Conservation (phyloP, 2,329 filamentous ascomycete species). For the Verticillium tricorpus region DNA sequence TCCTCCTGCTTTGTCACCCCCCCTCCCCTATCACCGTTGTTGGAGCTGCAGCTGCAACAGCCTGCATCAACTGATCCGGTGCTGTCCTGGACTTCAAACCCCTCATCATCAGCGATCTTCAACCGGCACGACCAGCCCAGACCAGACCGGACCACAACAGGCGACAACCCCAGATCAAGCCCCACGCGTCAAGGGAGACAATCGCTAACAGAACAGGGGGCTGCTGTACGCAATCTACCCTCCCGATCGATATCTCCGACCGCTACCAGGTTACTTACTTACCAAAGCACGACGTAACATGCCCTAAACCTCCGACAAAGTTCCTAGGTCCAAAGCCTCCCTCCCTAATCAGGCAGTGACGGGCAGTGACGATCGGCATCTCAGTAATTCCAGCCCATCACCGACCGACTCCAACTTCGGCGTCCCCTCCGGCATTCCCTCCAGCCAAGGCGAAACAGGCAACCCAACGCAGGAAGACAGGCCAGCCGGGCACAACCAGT, state of each 20-base stretch:
- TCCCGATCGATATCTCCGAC: background rate
- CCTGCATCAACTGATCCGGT: background rate
- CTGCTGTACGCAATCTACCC: background rate
- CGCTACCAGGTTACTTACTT: background rate
- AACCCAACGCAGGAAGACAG: background rate
- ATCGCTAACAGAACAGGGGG: background rate
- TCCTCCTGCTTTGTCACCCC: background rate
- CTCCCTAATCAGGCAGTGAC: background rate
- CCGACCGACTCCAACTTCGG: background rate
- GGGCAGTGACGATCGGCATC: background rate
- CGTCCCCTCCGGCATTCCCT: background rate
- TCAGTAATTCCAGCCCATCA: background rate
- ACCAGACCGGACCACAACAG: background rate
- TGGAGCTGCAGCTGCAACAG: background rate
- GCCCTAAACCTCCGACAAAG: background rate
- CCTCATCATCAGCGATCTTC: background rate
- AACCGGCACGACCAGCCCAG: too few relatives aligned
- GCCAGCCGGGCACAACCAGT: background rate
- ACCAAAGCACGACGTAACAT: background rate
- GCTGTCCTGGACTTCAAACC: background rate
- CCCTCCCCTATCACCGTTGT: too few relatives aligned
- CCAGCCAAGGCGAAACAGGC: background rate
- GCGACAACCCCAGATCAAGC: background rate
- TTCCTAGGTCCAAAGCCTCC: background rate
- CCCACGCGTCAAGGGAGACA: background rate